These are phyloP conservation scores for Umbelopsis vinacea DNA, from an alignment of 192 early-diverging fungal genomes.

Conservation along the genomic window DNA sequence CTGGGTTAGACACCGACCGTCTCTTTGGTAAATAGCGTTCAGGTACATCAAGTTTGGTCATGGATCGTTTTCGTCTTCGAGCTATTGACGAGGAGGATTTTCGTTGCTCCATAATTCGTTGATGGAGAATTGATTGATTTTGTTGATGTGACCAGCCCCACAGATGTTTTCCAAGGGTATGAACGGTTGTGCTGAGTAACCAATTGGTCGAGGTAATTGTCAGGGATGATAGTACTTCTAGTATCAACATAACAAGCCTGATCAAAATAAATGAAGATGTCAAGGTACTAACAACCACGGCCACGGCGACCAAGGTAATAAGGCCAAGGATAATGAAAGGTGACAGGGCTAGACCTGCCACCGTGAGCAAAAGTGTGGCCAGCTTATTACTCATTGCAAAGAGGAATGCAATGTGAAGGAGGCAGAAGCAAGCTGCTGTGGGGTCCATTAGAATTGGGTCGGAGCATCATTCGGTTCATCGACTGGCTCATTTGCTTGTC, in stretches of 20 bases:
- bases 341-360: neutral
- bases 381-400: neutral
- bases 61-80: conserved; percentile 9
- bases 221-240: conserved; percentile 7
- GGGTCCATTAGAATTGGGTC: neutral
- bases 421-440: neutral
- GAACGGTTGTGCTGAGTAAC: conserved; percentile 8
- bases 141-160: conserved; percentile 17
- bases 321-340: conserved; percentile 12
- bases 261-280: conserved; percentile 15
- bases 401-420: neutral
- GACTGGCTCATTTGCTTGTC: neutral
- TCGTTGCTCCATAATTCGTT: conserved; percentile 12
- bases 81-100: conserved; percentile 2
- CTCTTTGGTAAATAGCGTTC: neutral
- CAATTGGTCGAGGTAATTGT: conserved; percentile 17
- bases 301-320: neutral
- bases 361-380: conserved; percentile 1
- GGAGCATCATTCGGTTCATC: conserved; percentile 8
- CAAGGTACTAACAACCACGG: conserved; percentile 7
- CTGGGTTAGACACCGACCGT: conserved; percentile 11
- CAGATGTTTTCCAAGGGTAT: neutral
- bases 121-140: conserved; percentile 12
- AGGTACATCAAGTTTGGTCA: conserved; percentile 10
- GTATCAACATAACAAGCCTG: neutral